Base-by-base conservation (phyloP, 2,329 filamentous ascomycete genomes). In the Alternaria rosae region DNA sequence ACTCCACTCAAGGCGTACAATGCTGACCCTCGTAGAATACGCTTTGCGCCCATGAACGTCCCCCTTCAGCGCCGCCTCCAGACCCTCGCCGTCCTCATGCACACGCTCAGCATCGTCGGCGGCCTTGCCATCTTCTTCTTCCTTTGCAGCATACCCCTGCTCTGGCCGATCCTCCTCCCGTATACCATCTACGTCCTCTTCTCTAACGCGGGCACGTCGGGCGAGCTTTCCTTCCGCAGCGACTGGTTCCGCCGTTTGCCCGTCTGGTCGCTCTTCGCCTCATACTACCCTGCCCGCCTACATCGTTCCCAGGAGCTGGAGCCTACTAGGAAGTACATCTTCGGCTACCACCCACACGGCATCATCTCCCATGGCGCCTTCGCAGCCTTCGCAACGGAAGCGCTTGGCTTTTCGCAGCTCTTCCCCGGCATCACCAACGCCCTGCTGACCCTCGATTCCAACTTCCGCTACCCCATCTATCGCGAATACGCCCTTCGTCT, bases 301-400 rank as follows among this genome's bases (percentile, higher is more conserved):
- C 93, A 98, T 82, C 92, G 95, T 68, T 95, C 92, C 5, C 87
- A 91, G 68, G 86, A 90, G 59, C 87, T 99, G 7, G 87, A 91
- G 21, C 87, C 93, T 0, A 93, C 91, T 1, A 86, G 93, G 65
- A 97, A 97, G 80, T 99, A 98, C 82, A 93, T 99, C 66, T 93
- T 99, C 72, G 94, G 94, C 45, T 98, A 98, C 79, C 95, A 98
- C 73, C 95, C 95, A 0, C 95, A 99, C 76, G 94, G 95, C 23
- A 98, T 99, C 79, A 97, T 99, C 74, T 95, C 92, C 6, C 93
- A 97, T 72, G 95, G 94, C n/a, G 94, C 94, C 0, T 97, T 94
- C 82, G 92, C 89, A 6, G 92, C 94, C 6, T 98, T 98, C 75
- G 92, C 86, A 5, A 98, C 94, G 0, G 94, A 97, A 71, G 93